A percentile compares a stretch with the other conserved stretches of the same genome.
Evolutionary conservation across 2,329 filamentous ascomycete species (phyloP).

Genomic region (Diaporthe ilicicola): DNA sequence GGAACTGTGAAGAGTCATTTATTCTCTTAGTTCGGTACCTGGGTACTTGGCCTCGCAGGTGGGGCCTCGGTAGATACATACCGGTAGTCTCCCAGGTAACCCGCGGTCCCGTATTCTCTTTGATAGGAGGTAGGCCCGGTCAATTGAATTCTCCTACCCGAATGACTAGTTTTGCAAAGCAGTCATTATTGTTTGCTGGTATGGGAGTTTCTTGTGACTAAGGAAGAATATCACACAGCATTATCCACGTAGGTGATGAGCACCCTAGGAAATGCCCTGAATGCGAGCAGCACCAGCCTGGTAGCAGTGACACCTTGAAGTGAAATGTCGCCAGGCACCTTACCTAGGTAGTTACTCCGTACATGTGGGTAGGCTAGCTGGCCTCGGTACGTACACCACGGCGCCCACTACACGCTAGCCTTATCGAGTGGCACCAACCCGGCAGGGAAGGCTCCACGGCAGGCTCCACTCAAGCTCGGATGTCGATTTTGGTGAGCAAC

Average conservation of each 20-base stretch:
- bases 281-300: background rate
- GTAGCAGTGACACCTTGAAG: background rate
- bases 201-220: too few relatives aligned
- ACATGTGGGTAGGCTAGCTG: background rate
- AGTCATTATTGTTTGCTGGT: background rate
- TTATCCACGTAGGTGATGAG: background rate
- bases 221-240: too few relatives aligned
- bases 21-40: slow-evolving; percentile 20
- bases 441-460: slow-evolving; percentile 12
- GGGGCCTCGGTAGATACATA: background rate
- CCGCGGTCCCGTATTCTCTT: background rate
- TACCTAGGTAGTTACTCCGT: too few relatives aligned
- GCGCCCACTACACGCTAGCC: background rate
- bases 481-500: slow-evolving; percentile 21
- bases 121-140: background rate
- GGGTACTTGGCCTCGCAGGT: slow-evolving; percentile 1
- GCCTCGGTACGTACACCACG: background rate
- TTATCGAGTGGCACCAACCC: background rate
- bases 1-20: slow-evolving; percentile 19
- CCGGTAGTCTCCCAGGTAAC: background rate
- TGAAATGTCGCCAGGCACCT: background rate
- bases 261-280: too few relatives aligned
- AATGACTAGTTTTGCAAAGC: background rate
- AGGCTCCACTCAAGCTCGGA: slow-evolving; percentile 27
- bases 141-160: background rate